Conservation (phyloP, 768 basidiomycete genomes). For the Agrocybe pediades region DNA sequence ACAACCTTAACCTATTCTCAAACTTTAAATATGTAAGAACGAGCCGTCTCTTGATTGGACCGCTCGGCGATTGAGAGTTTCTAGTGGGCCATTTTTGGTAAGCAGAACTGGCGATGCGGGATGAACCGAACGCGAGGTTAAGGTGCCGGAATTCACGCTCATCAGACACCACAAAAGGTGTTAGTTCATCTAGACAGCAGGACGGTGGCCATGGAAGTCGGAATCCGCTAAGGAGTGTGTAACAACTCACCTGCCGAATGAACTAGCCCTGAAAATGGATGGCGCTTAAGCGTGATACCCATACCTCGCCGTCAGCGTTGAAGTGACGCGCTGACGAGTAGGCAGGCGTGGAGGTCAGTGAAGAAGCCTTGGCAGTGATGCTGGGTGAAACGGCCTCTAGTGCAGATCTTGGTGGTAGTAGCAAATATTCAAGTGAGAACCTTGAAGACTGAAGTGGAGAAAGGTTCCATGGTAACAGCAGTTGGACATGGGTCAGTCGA, state of each 20-base stretch:
- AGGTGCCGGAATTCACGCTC: conserved; percentile 83
- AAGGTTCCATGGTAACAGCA: conserved; percentile 87
- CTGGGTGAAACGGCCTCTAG: conserved; percentile 66
- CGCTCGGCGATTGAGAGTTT: conserved; percentile 82
- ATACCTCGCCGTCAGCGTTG: conserved; percentile 79
- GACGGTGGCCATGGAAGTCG: conserved; percentile 18
- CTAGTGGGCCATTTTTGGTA: conserved; percentile 80
- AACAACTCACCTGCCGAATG: conserved; percentile 89
- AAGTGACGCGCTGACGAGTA: conserved; percentile 74
- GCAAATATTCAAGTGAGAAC: conserved; percentile 88
- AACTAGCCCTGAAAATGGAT: conserved; percentile 92
- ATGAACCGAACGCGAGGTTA: conserved; percentile 71
- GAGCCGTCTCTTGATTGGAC: conserved; percentile 81
- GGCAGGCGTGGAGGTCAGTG: conserved; percentile 78
- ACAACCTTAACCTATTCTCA: conserved; percentile 84
- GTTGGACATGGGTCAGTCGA: conserved; percentile 87
- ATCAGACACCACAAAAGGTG: conserved; percentile 86
- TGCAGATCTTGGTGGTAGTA: conserved; percentile 90
- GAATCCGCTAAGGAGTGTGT: conserved; percentile 18
- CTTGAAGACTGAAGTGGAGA: conserved; percentile 89
- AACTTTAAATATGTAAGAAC: conserved; percentile 87
- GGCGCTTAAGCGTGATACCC: conserved; percentile 86
- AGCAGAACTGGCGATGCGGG: conserved; percentile 72
- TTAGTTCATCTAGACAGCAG: conserved; percentile 70
- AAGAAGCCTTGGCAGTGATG: conserved; percentile 78